These are phyloP conservation scores for Exsudoporus frostii DNA, from an alignment of 768 basidiomycete genomes.

Conservation along the genomic window DNA sequence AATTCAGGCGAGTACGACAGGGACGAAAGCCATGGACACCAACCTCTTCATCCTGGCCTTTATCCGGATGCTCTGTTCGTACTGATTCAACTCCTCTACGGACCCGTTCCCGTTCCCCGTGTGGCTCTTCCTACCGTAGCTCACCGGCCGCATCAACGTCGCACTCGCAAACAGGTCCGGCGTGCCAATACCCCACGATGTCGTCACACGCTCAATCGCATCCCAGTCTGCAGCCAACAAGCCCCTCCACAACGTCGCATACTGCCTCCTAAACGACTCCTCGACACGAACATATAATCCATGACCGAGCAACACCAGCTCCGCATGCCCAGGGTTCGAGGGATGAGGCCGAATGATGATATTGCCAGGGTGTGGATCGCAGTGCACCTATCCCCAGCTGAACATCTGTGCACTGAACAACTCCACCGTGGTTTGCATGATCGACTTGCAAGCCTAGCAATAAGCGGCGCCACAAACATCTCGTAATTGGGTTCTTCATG, in stretches of 20 bases:
- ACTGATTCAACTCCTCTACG: conserved; percentile 47
- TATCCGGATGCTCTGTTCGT: conserved; percentile 66
- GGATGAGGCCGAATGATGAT: conserved; percentile 60
- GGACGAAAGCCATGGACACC: background rate
- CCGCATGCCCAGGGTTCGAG: conserved; percentile 34
- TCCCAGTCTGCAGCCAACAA: conserved; percentile 56
- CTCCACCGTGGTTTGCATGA: conserved; percentile 87
- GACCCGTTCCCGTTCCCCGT: background rate
- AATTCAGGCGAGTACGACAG: background rate
- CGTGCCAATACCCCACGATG: conserved; percentile 64
- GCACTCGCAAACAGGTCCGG: conserved; percentile 75
- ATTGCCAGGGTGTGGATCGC: conserved; percentile 76
- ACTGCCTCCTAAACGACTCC: conserved; percentile 67
- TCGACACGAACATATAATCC: conserved; percentile 80
- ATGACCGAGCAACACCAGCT: conserved; percentile 87
- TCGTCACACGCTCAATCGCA: conserved; percentile 49
- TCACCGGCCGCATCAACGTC: conserved; percentile 62
- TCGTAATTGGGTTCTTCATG: too few relatives aligned
- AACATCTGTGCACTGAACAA: conserved; percentile 90
- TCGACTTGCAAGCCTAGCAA: too few relatives aligned
- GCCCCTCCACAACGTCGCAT: conserved; percentile 74
- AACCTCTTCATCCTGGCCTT: conserved; percentile 57
- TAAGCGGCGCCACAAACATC: too few relatives aligned
- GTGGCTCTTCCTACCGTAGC: conserved; percentile 26
- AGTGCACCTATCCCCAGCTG: conserved; percentile 87